Percentiles rank a stretch among this genome's conserved stretches.
These are phyloP conservation scores for Trypanosoma cruzi DNA, from an alignment of 208 protist genomes.

Conservation along the genomic window DNA sequence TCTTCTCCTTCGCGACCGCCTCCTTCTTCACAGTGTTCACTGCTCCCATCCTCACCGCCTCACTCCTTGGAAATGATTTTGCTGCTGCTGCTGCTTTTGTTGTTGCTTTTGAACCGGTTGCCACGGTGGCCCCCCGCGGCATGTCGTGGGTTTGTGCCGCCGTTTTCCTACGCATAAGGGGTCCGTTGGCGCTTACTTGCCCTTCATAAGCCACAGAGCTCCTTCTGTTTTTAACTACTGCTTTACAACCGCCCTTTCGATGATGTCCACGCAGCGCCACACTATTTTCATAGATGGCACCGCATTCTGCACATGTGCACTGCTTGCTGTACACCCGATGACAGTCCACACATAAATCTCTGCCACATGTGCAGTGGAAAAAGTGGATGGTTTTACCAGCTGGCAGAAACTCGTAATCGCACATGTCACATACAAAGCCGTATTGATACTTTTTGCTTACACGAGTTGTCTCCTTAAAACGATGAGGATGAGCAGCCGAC, in stretches of 20 bases:
- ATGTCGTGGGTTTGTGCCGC: neutral
- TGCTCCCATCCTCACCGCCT: neutral
- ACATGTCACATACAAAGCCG: constrained; percentile 89
- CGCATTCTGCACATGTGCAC: constrained; percentile 77
- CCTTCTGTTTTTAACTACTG: neutral
- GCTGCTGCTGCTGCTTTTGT: neutral
- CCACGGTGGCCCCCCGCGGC: neutral
- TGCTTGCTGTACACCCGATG: constrained; percentile 48
- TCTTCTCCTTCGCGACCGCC: neutral
- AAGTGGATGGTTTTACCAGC: constrained; percentile 53
- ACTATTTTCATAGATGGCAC: constrained; percentile 59
- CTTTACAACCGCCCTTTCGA: constrained; percentile 14
- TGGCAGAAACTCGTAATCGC: constrained; percentile 78
- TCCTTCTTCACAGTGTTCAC: neutral
- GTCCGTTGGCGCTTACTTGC: neutral
- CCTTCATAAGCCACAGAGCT: neutral
- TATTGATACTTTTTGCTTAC: constrained; percentile 70
- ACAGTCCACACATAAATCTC: constrained; percentile 85
- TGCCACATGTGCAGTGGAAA: constrained; percentile 87
- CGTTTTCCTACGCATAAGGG: neutral
- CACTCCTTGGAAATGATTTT: neutral
- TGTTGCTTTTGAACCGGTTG: neutral
- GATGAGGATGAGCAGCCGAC: constrained; percentile 75
- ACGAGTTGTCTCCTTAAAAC: constrained; percentile 56
- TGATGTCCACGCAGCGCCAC: constrained; percentile 65